Conservation (phyloP, 2,329 filamentous ascomycete genomes). For the Chaetoscypha palmicola region DNA sequence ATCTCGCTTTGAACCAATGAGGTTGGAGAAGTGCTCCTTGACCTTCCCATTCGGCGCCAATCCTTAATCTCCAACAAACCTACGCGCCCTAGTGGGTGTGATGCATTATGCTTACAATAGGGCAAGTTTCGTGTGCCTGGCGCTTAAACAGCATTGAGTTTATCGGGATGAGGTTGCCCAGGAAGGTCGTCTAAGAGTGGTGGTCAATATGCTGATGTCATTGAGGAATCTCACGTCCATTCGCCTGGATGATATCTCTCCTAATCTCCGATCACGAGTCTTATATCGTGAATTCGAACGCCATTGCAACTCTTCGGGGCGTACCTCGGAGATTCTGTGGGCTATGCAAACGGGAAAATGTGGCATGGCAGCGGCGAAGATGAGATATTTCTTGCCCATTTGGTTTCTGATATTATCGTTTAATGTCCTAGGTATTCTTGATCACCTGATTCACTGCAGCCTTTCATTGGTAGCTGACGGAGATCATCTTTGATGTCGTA, state of each 20-base stretch:
- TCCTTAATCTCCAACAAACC: constrained; percentile 5
- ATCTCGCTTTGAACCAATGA: constrained; percentile 15
- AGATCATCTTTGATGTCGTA: too few species aligned
- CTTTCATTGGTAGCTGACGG: too few species aligned
- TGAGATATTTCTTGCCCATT: neutral
- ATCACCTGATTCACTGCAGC: neutral
- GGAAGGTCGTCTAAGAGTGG: neutral
- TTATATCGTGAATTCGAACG: neutral
- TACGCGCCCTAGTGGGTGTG: constrained; percentile 22
- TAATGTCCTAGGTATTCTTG: neutral
- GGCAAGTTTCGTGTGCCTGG: constrained; percentile 23
- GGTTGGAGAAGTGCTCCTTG: constrained; percentile 8
- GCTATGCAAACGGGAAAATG: too few species aligned
- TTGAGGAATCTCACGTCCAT: neutral
- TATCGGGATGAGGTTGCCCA: neutral
- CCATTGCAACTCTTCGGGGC: neutral
- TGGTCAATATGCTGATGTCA: constrained; percentile 6
- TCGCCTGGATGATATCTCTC: neutral
- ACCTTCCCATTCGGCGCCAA: constrained; percentile 19
- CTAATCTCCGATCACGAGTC: constrained; percentile 11
- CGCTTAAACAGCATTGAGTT: constrained; percentile 16
- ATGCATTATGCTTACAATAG: constrained; percentile 11
- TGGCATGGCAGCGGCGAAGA: too few species aligned
- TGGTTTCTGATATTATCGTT: neutral
- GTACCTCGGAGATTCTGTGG: neutral